Base-by-base conservation (phyloP, 805 yeast species). In the Saturnispora mendoncae region DNA sequence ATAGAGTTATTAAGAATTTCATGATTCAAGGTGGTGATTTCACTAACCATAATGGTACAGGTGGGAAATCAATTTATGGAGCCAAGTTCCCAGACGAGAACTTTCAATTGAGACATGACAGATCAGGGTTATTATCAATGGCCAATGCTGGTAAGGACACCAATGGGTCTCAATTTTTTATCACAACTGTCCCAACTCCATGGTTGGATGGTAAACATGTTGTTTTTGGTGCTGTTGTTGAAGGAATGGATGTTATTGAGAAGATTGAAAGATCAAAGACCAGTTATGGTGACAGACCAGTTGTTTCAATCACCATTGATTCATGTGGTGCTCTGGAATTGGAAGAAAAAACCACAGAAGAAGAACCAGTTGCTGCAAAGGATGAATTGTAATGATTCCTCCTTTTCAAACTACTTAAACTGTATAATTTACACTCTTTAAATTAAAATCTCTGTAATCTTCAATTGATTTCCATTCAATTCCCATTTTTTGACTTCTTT, bases 171-270 rank as follows among this genome's bases (percentile, higher is more conserved):
- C 97, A 87, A 66, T 88, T 88, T 61, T 88, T 88, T 73, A 82
- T 92, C 67, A 87, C 95, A 56, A 88, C 97, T 21, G 95, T 83
- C 18, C 72, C 75, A 27, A 85, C 96, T 43, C 67, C 80, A 38
- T 92, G 98, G 97, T 76, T 92, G 58, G 86, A 92, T 58, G 92
- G 94, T 50, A 78, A 69, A 53, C 98, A 92, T 64, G 98, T 92
- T 58, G 98, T 92, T 32, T 92, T 92, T 56, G 98, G 98, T 51
- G 85, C 86, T 66, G 96, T 92, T 42, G 44, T 86, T 14, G 87
- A 81, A 43, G 97, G 97, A 37, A 71, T 78, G 68, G 95, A 90
- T 50, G 75, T 86, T 38, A 84, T 90, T 42, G 64, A 71, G 50
- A 70, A 74, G 62, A 77, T 92, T 56, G 95, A 87, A 65, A 61